Percentiles rank a stretch among this genome's conserved stretches.
Evolutionary conservation across 306 rosid species (phyloP).

Genomic region (Cercis canadensis): DNA sequence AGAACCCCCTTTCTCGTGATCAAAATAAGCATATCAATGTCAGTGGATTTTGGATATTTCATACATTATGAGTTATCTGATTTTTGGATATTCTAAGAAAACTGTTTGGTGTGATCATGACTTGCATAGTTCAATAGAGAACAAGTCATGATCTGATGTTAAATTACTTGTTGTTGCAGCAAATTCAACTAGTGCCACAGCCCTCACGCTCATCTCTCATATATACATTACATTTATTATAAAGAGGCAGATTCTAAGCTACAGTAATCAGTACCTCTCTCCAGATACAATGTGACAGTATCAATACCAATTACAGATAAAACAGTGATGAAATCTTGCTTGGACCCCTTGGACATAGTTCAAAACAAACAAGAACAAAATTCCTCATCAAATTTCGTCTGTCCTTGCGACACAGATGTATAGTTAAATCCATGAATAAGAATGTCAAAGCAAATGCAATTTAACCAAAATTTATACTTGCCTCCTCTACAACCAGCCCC

Average conservation of each 20-base stretch:
- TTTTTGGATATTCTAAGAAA: neutral
- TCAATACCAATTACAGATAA: neutral
- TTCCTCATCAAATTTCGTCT: neutral
- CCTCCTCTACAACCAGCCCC: slow-evolving; percentile 99
- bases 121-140: no score
- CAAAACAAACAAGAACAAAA: slow-evolving; percentile 22
- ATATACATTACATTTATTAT: neutral
- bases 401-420: slow-evolving; percentile 13
- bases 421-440: neutral
- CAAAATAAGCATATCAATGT: no score
- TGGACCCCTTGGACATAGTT: neutral
- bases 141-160: slow-evolving; percentile 2
- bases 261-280: neutral
- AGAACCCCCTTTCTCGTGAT: no score
- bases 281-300: neutral
- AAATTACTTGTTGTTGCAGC: neutral
- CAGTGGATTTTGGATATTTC: no score
- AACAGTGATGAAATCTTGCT: slow-evolving; percentile 3
- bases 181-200: slow-evolving; percentile 1
- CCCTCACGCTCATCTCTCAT: neutral
- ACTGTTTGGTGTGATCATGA: neutral
- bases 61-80: no score
- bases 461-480: slow-evolving; percentile 30
- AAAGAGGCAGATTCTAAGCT: slow-evolving; percentile 17
- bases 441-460: slow-evolving; percentile 5